A percentile compares a stretch with the other conserved stretches of the same genome.
Conservation (phyloP, 2,329 filamentous ascomycete species). For the Penicillium verrucosum region DNA sequence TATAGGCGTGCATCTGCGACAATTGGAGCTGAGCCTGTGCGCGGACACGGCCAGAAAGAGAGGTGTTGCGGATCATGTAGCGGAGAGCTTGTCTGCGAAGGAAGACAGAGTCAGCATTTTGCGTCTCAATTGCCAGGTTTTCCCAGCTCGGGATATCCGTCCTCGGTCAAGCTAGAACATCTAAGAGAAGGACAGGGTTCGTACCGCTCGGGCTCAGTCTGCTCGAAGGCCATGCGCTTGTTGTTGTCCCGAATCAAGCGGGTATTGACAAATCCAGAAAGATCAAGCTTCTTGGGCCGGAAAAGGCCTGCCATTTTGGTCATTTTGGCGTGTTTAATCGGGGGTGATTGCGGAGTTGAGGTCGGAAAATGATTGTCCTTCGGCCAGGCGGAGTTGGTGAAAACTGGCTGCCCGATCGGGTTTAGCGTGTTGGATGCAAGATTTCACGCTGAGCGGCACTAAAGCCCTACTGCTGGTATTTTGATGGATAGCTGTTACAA, state of each 20-base stretch:
- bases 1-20: constrained; percentile 94
- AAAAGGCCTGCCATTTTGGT: constrained; percentile 64
- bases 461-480: not conserved
- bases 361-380: constrained; percentile 13
- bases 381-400: constrained; percentile 24
- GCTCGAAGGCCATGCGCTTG: constrained; percentile 88
- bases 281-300: constrained; percentile 81
- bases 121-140: not conserved
- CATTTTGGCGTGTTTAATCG: constrained; percentile 18
- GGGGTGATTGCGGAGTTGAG: constrained; percentile 5
- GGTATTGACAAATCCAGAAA: constrained; percentile 83
- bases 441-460: constrained; percentile 1
- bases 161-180: no score
- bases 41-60: constrained; percentile 74
- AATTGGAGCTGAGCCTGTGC: constrained; percentile 91
- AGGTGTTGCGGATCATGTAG: constrained; percentile 91
- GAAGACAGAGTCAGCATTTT: constrained; percentile 2
- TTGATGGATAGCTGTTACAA: not conserved
- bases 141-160: not conserved
- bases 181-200: constrained; percentile 4
- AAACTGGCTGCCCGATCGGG: constrained; percentile 24
- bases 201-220: constrained; percentile 84
- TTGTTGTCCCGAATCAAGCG: constrained; percentile 90
- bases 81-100: constrained; percentile 75
- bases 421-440: constrained; percentile 21